These are phyloP conservation scores for Pseudonitzschia delicatissima DNA, from an alignment of 108 stramenopile species.

Conservation along the genomic window DNA sequence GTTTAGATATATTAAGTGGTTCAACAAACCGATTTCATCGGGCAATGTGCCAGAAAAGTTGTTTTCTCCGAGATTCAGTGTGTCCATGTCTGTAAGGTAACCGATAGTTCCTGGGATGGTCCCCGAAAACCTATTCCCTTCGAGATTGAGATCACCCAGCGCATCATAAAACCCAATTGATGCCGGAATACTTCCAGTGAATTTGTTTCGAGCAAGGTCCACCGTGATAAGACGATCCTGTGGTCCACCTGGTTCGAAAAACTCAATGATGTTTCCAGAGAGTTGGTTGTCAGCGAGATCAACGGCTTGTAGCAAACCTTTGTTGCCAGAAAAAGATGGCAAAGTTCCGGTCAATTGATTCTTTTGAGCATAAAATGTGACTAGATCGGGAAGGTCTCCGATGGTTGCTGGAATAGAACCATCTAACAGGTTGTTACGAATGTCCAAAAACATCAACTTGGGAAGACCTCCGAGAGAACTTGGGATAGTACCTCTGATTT, in stretches of 20 bases:
- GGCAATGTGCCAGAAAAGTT: constrained; percentile 37
- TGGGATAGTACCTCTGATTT: constrained; percentile 28
- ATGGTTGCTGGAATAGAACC: constrained; percentile 40
- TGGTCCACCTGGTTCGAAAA: constrained; percentile 13
- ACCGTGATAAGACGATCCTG: constrained; percentile 7
- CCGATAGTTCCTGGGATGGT: constrained; percentile 37
- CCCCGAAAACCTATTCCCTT: constrained; percentile 32
- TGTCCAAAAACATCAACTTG: constrained; percentile 21
- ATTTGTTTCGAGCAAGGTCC: constrained; percentile 14
- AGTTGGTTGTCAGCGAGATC: constrained; percentile 23
- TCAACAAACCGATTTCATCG: constrained; percentile 22
- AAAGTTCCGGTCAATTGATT: constrained; percentile 40
- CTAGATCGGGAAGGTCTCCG: constrained; percentile 17
- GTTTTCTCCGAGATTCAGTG: constrained; percentile 29
- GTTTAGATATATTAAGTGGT: constrained; percentile 28
- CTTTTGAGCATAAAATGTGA: constrained; percentile 44
- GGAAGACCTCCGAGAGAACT: constrained; percentile 14
- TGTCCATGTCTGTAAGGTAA: constrained; percentile 16
- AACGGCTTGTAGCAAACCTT: constrained; percentile 18
- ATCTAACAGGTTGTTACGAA: constrained; percentile 26
- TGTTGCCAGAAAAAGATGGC: constrained; percentile 24
- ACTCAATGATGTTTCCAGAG: constrained; percentile 8
- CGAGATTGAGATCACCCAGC: constrained; percentile 30
- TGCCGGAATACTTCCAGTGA: constrained; percentile 33
- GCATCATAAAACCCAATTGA: constrained; percentile 22